phyloP scores from a whole-genome alignment of 192 early-diverging fungal genomes.

The Gamsiella multidivaricata region DNA sequence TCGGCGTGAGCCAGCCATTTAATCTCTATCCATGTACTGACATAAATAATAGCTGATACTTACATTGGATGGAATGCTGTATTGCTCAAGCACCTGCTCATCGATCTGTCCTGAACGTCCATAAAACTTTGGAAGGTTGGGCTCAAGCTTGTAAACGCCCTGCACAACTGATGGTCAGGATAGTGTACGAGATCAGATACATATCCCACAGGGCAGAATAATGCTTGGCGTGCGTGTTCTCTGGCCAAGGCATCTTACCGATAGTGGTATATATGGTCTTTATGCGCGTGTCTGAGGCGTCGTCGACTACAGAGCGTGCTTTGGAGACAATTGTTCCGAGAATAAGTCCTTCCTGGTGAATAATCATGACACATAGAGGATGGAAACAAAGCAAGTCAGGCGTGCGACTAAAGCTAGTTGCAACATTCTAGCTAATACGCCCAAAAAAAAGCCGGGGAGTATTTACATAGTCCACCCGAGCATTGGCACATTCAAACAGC shows the following conservation, averaged over 20 bases:
- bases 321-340: conserved; percentile 35
- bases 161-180: conserved; percentile 26
- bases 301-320: conserved; percentile 37
- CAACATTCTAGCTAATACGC: no score
- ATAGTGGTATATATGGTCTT: conserved; percentile 35
- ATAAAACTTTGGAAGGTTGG: conserved; percentile 48
- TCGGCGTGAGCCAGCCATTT: background rate
- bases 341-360: conserved; percentile 40
- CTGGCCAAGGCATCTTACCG: conserved; percentile 8
- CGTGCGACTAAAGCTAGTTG: no score
- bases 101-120: conserved; percentile 31
- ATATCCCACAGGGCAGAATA: no score
- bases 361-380: background rate
- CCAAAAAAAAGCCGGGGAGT: no score
- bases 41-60: no score
- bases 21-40: background rate
- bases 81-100: conserved; percentile 29
- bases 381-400: background rate
- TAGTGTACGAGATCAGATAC: no score
- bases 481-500: conserved; percentile 50
- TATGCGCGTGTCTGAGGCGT: conserved; percentile 32
- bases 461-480: conserved; percentile 47
- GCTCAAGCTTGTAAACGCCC: conserved; percentile 44
- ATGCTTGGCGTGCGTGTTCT: background rate
- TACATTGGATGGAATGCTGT: conserved; percentile 49